phyloP scores from a whole-genome alignment of 768 basidiomycete species.

The Suillus clintonianus region DNA sequence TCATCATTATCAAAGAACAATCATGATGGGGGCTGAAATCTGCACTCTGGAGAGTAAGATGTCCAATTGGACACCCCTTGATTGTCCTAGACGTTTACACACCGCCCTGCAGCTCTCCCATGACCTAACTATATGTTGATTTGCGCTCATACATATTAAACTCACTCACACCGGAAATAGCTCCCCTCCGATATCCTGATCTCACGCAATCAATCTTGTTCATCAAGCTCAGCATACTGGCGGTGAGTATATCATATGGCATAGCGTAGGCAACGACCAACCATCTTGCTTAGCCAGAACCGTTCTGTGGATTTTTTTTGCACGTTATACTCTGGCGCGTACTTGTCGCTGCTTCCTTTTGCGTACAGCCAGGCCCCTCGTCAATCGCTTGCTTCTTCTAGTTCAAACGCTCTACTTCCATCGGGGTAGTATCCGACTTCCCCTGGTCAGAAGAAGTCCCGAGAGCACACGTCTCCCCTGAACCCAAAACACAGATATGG shows the following conservation, averaged over 20 bases:
- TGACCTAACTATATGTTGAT: background rate
- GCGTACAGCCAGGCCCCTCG: background rate
- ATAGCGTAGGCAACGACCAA: background rate
- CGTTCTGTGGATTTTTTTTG: background rate
- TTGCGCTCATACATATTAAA: background rate
- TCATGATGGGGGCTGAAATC: background rate
- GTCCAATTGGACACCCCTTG: background rate
- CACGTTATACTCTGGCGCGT: background rate
- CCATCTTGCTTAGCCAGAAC: background rate
- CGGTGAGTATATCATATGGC: background rate
- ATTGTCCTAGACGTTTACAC: background rate
- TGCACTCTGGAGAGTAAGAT: background rate
- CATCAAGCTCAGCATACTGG: background rate
- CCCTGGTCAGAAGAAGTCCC: background rate
- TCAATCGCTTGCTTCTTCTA: background rate
- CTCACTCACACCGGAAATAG: background rate
- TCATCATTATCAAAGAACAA: background rate
- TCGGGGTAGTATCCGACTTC: background rate
- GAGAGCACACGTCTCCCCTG: background rate
- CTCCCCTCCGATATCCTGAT: background rate
- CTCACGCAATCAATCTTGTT: background rate
- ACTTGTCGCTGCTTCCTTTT: background rate
- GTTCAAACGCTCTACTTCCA: background rate
- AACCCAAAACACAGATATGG: background rate
- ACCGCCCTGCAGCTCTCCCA: background rate